Percentiles rank a stretch among this genome's conserved stretches.
Conservation (phyloP, 306 rosid genomes). For the Argentina anserina region DNA sequence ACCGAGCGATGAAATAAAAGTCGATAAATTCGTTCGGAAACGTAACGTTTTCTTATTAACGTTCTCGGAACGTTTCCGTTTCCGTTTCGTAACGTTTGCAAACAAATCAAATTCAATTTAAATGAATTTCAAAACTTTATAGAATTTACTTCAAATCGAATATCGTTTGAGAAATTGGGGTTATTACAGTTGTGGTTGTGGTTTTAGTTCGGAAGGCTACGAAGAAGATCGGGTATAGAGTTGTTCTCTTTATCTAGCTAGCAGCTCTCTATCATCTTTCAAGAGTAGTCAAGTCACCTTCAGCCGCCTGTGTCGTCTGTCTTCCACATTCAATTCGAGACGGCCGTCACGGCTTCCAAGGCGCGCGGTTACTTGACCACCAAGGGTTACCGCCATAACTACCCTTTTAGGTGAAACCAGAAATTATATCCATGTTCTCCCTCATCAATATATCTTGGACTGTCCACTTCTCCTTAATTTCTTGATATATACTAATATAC, state of each 20-base stretch:
- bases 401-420: not conserved
- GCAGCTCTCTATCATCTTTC: not conserved
- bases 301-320: not conserved
- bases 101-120: too few relatives aligned
- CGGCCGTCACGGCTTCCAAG: not conserved
- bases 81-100: too few relatives aligned
- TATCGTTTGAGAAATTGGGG: too few relatives aligned
- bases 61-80: too few relatives aligned
- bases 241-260: not conserved
- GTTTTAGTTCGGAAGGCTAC: not conserved
- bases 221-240: not conserved
- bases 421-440: not conserved
- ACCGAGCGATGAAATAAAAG: too few relatives aligned
- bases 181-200: not conserved
- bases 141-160: too few relatives aligned
- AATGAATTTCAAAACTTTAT: too few relatives aligned
- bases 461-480: not conserved
- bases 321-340: not conserved
- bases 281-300: not conserved
- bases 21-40: too few relatives aligned
- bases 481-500: too few relatives aligned
- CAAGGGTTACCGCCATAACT: not conserved
- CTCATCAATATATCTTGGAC: not conserved
- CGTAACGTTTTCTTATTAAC: too few relatives aligned
- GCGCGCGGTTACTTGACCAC: not conserved